A percentile compares a stretch with the other conserved stretches of the same genome.
These are phyloP conservation scores for Dioscorea cayenensis DNA, from an alignment of 116 monocot genomes.

Conservation along the genomic window DNA sequence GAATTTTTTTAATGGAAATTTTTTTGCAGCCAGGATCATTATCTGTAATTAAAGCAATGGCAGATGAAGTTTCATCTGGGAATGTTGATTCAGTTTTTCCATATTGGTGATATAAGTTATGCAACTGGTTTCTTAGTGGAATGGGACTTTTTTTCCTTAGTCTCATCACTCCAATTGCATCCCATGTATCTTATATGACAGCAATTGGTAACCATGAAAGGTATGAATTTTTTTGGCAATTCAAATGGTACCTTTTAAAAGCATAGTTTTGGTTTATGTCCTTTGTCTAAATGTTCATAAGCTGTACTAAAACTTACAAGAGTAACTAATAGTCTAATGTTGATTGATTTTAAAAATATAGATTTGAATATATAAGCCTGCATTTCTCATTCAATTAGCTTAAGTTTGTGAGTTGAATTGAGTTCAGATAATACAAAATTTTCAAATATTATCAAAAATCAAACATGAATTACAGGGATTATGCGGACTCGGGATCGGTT, in stretches of 20 bases:
- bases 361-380: no score
- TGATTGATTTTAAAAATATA: no score
- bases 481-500: conserved; percentile 50
- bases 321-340: no score
- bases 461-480: conserved; percentile 36
- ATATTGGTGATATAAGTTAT: conserved; percentile 81
- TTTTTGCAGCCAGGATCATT: conserved; percentile 64
- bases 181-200: conserved; percentile 77
- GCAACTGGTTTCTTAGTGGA: conserved; percentile 72
- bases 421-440: no score
- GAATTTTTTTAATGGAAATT: background rate
- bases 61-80: conserved; percentile 27
- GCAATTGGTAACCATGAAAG: conserved; percentile 83
- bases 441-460: no score
- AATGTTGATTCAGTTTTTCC: conserved; percentile 62
- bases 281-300: no score
- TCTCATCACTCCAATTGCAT: conserved; percentile 55
- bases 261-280: no score
- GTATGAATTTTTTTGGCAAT: conserved; percentile 6
- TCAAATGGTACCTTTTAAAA: background rate
- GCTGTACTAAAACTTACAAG: no score
- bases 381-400: no score
- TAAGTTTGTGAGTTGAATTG: no score
- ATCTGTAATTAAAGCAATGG: conserved; percentile 46
- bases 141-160: conserved; percentile 83